A percentile compares a stretch with the other conserved stretches of the same genome.
Conservation (phyloP, 192 early-diverging fungal species). For the Helicostylum pulchrum region DNA sequence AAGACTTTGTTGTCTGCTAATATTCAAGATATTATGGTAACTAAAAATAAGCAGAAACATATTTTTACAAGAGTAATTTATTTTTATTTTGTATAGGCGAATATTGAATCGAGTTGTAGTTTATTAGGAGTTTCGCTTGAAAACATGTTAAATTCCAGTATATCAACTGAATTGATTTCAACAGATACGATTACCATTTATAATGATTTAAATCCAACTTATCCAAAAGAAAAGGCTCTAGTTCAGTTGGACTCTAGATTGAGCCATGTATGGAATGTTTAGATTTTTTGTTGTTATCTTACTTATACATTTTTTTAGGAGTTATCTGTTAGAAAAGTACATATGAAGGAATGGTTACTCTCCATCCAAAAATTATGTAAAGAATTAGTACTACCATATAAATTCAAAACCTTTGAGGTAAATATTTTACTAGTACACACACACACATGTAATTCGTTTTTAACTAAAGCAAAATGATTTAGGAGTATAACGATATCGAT, state of each 20-base stretch:
- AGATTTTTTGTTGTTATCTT: neutral
- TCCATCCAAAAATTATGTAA: constrained; percentile 6
- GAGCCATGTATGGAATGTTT: constrained; percentile 11
- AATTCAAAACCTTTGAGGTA: constrained; percentile 20
- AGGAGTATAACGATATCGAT: constrained; percentile 14
- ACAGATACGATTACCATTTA: constrained; percentile 11
- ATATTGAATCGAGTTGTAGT: constrained; percentile 25
- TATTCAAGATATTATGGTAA: constrained; percentile 51
- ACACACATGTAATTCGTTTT: constrained; percentile 7
- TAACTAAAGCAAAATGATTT: neutral
- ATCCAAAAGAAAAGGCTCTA: constrained; percentile 20
- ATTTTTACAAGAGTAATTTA: neutral
- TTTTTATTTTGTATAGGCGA: constrained; percentile 19
- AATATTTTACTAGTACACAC: neutral
- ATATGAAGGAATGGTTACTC: constrained; percentile 10
- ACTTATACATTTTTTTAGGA: neutral
- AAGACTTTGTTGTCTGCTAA: constrained; percentile 41
- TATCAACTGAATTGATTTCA: neutral
- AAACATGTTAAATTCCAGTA: constrained; percentile 20
- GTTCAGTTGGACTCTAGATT: constrained; percentile 11
- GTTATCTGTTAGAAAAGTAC: neutral
- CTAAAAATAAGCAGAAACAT: too few species aligned
- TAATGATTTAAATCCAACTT: constrained; percentile 20
- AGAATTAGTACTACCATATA: constrained; percentile 6
- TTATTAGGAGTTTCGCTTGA: constrained; percentile 34